Evolutionary conservation across 1,139 yeast genomes (phyloP).

Genomic region (Kodamaea ohmeri): DNA sequence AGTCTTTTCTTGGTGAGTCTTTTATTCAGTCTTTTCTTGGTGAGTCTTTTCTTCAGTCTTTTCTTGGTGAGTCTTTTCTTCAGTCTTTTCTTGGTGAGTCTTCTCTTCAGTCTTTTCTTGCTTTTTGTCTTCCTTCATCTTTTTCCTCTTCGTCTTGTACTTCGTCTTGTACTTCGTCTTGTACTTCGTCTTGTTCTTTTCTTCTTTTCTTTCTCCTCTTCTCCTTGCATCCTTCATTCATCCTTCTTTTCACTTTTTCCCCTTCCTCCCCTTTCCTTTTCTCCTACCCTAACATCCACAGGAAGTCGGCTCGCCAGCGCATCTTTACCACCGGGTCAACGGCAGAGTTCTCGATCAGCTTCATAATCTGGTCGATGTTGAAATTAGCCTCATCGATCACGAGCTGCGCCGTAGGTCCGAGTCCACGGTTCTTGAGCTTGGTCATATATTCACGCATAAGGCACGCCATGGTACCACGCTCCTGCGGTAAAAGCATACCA

Average conservation of each 20-base stretch:
- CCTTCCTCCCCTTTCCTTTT: background rate
- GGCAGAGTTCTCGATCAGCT: conserved; percentile 24
- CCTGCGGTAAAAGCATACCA: conserved; percentile 25
- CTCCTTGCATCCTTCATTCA: too few relatives aligned
- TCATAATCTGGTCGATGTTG: conserved; percentile 21
- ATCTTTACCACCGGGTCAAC: conserved; percentile 22
- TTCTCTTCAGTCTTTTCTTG: too few relatives aligned
- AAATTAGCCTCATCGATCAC: conserved; percentile 15
- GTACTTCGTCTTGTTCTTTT: too few relatives aligned
- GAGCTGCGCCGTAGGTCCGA: conserved; percentile 3
- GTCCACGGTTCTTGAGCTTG: conserved; percentile 19
- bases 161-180: too few relatives aligned
- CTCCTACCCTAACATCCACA: conserved; percentile 14
- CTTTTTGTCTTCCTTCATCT: too few relatives aligned
- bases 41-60: too few relatives aligned
- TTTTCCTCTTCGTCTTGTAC: too few relatives aligned
- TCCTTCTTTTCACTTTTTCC: background rate
- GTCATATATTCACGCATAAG: conserved; percentile 22
- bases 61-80: too few relatives aligned
- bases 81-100: too few relatives aligned
- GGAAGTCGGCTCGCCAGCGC: conserved; percentile 19
- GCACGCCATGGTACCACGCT: conserved; percentile 22
- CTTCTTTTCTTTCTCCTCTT: too few relatives aligned
- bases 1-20: too few relatives aligned
- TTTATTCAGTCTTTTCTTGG: too few relatives aligned